Base-by-base conservation (phyloP, 2,329 filamentous ascomycete genomes). In the Ceratocystis eucalypticola region DNA sequence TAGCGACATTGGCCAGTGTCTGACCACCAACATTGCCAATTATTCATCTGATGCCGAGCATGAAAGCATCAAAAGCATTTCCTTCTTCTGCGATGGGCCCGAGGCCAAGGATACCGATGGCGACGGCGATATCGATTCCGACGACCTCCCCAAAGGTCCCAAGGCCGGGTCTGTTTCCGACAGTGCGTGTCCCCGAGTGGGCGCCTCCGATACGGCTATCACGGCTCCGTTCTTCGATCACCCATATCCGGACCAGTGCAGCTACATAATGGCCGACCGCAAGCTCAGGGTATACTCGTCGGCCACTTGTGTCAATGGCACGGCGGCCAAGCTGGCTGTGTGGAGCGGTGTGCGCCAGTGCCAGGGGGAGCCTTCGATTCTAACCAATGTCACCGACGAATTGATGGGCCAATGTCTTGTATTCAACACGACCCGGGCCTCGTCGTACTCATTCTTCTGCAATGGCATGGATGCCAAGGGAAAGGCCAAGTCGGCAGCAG, bases 311-410 rank as follows among this genome's bases (percentile, higher is more conserved):
- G 61, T 41, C 50, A 65, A 69, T 20, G 63, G n/a, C 4, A 70
- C 69, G 25, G 72, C 71, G 1, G 72, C 71, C 0, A 69, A 67
- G 53, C 59, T 74, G 5, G 67, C 71, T 28, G 66, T 71, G n/a
- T 72, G 72, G 53, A 86, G 87, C 4, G 79, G 86, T 71, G 81
- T 78, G 72, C 75, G 85, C 62, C 77, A 82, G 5, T 88, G 88
- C 74, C 90, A 89, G 77, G 89, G 84, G 75, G 79, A 87, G 69
- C 85, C 86, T 0, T 90, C 88, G 0, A 83, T 91, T 33, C 80
- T 91, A 66, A 81, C 83, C 25, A 84, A 84, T 17, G 69, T 71
- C 2, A 70, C 71, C 7, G 65, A 69, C 1, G 69, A 73, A 6
- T 71, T 72, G 68, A 55, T 57, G 1, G n/a, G 61, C 17, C 64